These are phyloP conservation scores for Pezicula radicicola DNA, from an alignment of 2,329 filamentous ascomycete genomes.

Conservation along the genomic window DNA sequence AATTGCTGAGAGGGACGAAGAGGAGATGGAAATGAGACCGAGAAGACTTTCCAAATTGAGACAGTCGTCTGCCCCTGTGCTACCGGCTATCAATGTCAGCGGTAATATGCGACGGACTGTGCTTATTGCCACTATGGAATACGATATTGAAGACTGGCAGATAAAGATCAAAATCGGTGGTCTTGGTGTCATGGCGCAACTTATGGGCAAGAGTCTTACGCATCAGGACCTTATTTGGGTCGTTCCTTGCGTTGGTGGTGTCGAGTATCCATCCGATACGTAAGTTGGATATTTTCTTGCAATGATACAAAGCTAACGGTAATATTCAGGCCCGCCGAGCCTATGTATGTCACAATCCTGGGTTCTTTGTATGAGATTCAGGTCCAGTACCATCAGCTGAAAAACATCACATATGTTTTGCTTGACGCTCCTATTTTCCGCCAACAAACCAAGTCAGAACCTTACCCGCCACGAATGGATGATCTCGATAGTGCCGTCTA, in stretches of 20 bases:
- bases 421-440: conserved; percentile 67
- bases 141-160: conserved; percentile 65
- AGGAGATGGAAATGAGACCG: background rate
- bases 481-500: conserved; percentile 64
- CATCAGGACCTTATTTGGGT: conserved; percentile 64
- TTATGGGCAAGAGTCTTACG: conserved; percentile 26
- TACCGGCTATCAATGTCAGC: background rate
- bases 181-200: conserved; percentile 64
- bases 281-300: conserved; percentile 12
- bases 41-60: background rate
- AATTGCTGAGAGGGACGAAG: conserved; percentile 15
- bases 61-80: background rate
- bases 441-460: conserved; percentile 57
- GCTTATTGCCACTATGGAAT: conserved; percentile 67
- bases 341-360: conserved; percentile 59
- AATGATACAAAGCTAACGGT: too few species aligned
- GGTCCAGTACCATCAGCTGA: conserved; percentile 58
- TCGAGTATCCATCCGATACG: conserved; percentile 57
- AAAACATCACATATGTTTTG: conserved; percentile 65
- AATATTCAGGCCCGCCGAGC: conserved; percentile 39
- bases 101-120: conserved; percentile 44
- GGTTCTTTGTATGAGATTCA: conserved; percentile 57
- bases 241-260: conserved; percentile 55
- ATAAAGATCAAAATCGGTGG: conserved; percentile 71
- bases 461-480: conserved; percentile 65